A percentile compares a stretch with the other conserved stretches of the same genome.
phyloP scores from a whole-genome alignment of 1,139 yeast genomes.

The Suhomyces ambrosiae region DNA sequence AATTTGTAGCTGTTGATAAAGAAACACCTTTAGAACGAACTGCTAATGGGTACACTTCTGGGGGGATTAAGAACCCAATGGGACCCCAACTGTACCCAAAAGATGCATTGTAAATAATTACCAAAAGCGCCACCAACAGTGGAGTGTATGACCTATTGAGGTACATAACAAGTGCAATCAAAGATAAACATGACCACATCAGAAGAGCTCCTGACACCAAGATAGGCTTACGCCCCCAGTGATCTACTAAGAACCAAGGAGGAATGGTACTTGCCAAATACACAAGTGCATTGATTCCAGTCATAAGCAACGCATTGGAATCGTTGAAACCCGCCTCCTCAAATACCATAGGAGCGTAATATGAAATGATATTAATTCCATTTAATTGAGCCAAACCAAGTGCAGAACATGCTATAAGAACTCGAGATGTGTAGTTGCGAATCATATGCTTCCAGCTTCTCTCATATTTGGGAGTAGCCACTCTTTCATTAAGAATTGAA shows the following conservation, averaged over 20 bases:
- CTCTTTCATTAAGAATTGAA: constrained; percentile 59
- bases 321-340: constrained; percentile 55
- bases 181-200: constrained; percentile 47
- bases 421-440: constrained; percentile 38
- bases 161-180: constrained; percentile 45
- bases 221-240: constrained; percentile 57
- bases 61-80: constrained; percentile 55
- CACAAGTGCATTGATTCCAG: constrained; percentile 54
- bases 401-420: constrained; percentile 52
- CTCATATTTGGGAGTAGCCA: constrained; percentile 41
- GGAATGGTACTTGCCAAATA: constrained; percentile 52
- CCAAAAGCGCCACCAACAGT: constrained; percentile 48
- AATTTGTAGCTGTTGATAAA: constrained; percentile 55
- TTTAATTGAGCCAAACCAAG: constrained; percentile 58
- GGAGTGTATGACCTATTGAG: constrained; percentile 44
- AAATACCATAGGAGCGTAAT: constrained; percentile 59
- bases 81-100: constrained; percentile 65
- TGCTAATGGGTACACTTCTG: constrained; percentile 56
- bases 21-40: constrained; percentile 59
- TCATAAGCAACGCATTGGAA: constrained; percentile 52
- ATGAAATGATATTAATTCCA: constrained; percentile 57
- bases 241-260: constrained; percentile 58
- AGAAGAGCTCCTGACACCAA: constrained; percentile 50
- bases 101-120: constrained; percentile 52
- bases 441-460: constrained; percentile 51